Evolutionary conservation across 208 protist genomes (phyloP), one percentile per base, ranked within the genome.

Genomic region (Wallacemonas sp.): DNA sequence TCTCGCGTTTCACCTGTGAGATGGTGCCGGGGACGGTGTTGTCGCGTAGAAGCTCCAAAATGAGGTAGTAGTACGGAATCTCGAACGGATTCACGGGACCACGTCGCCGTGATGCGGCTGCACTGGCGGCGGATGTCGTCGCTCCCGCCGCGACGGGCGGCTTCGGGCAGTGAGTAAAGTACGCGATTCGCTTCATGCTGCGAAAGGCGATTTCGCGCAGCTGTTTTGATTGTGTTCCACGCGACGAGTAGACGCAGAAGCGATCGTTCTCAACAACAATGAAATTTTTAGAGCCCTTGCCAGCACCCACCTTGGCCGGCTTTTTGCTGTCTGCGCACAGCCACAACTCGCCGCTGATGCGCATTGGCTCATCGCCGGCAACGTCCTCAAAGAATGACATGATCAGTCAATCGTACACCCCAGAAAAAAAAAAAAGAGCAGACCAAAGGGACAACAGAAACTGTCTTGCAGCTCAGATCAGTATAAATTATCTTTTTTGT

Each of bases 31-130:
- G 48, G 2, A 68, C 46, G 17, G 78, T 76, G 34, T 77, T 74
- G 71, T 93, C 89, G 2, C 83, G 68, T 52, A 92, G 36, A 71
- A 93, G 87, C 65, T 95, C 86, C n/a, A 93, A 17, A 2, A 93
- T 72, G 12, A 95, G 74, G 68, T 95, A 93, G 66, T 90, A 90
- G 60, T 95, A 95, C 11, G 68, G 56, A 14, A 47, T 56, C 29
- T 57, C 49, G 29, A 43, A 61, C 2, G 33, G 52, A 23, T 24
- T 41, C 1, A 36, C 24, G 36, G 17, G 16, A 2, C 63, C 36
- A 2, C 39, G 58, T 11, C 74, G 56, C 2, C 63, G 62, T 16
- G 43, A 24, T 3, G 19, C 52, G 1, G 36, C 48, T 16, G 61
- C 43, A n/a, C 16, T 46, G 9, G 23, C 34, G 14, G 24, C 39